Evolutionary conservation across 768 basidiomycete genomes (phyloP).

Genomic region (Tricholoma saponaceum): DNA sequence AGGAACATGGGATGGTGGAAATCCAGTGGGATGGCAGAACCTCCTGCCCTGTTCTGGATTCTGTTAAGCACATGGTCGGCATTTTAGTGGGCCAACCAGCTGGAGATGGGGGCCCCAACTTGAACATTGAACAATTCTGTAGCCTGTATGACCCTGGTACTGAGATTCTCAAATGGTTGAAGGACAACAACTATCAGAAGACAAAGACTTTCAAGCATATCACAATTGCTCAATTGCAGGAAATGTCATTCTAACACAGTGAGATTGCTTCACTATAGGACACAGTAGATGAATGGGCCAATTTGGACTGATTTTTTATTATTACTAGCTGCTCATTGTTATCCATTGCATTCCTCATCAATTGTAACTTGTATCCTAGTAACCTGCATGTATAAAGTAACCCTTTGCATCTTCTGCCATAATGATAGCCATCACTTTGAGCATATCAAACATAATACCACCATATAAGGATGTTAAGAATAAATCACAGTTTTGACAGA

Average conservation of each 20-base stretch:
- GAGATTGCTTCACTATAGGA: neutral
- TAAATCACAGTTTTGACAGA: slow-evolving; percentile 17
- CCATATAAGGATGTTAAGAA: slow-evolving; percentile 1
- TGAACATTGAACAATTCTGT: neutral
- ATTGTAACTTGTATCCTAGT: slow-evolving; percentile 10
- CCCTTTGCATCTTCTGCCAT: slow-evolving; percentile 22
- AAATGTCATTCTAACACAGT: neutral
- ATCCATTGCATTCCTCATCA: too few relatives aligned
- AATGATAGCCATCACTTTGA: slow-evolving; percentile 21
- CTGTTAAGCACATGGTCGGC: neutral
- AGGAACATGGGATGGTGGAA: neutral
- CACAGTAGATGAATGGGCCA: neutral
- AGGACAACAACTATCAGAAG: neutral
- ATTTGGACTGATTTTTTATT: neutral
- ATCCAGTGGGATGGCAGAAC: neutral
- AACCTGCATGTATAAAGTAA: slow-evolving; percentile 30
- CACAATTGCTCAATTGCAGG: neutral
- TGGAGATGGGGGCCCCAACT: neutral
- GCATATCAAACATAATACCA: slow-evolving; percentile 24
- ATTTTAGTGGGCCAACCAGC: neutral
- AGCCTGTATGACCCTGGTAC: neutral
- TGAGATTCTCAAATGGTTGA: neutral
- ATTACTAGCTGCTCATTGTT: too few relatives aligned
- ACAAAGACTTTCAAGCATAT: neutral
- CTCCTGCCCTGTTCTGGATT: neutral